Evolutionary conservation across 805 yeast species (phyloP).

Genomic region (Suhomyces pyralidae): DNA sequence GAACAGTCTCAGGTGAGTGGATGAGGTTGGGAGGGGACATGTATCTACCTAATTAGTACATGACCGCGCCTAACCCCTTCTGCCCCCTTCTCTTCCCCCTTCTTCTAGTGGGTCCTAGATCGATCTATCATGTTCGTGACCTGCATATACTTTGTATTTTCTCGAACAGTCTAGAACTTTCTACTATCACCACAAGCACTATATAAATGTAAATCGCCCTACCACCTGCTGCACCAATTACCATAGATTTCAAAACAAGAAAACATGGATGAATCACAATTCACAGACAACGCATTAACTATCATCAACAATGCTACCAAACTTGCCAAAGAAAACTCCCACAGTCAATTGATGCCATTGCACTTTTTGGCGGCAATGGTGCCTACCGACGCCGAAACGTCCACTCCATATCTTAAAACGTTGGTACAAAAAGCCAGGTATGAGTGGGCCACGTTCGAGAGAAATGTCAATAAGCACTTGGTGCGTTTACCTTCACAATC

Average conservation of each 20-base stretch:
- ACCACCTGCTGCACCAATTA: no score
- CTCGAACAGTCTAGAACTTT: constrained; percentile 4
- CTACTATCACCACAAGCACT: not conserved
- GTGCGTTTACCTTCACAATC: constrained; percentile 83
- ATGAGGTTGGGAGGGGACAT: no score
- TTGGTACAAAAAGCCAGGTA: constrained; percentile 81
- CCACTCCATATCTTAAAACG: constrained; percentile 66
- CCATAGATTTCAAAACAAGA: not conserved
- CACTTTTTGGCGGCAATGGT: constrained; percentile 92
- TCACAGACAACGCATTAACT: constrained; percentile 89
- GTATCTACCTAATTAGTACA: no score
- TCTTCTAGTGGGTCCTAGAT: no score
- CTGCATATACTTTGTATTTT: not conserved
- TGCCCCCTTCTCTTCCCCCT: no score
- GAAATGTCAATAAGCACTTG: constrained; percentile 74
- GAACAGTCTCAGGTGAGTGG: no score
- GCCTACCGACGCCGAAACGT: constrained; percentile 48
- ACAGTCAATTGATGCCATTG: constrained; percentile 80
- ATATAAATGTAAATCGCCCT: not conserved
- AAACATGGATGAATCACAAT: constrained; percentile 64
- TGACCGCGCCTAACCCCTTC: no score
- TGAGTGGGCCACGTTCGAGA: constrained; percentile 78
- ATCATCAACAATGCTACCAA: constrained; percentile 76
- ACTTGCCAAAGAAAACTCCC: constrained; percentile 79
- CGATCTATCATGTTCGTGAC: not conserved